Conservation (phyloP, 352 stramenopile genomes). For the Pilasporangium apinafurcum region DNA sequence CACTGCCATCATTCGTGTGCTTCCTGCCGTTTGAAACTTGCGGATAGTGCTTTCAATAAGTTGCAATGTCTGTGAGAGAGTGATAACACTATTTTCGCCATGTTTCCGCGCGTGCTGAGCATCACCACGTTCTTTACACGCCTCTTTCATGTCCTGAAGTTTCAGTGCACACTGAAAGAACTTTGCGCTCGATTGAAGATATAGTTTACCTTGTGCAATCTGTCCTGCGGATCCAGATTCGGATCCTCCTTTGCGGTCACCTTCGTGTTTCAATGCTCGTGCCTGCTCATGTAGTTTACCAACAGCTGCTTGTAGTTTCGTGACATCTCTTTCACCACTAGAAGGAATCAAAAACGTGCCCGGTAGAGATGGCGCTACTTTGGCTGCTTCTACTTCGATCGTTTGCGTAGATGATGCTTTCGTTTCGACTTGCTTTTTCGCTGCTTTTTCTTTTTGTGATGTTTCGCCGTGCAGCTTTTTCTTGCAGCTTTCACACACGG, state of each 20-base stretch:
- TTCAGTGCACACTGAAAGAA: slow-evolving; percentile 83
- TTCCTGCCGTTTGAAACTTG: slow-evolving; percentile 50
- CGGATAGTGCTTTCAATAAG: slow-evolving; percentile 78
- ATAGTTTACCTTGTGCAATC: slow-evolving; percentile 63
- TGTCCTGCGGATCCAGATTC: slow-evolving; percentile 36
- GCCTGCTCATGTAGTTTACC: slow-evolving; percentile 58
- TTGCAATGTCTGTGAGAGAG: slow-evolving; percentile 65
- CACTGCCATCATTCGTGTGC: slow-evolving; percentile 56
- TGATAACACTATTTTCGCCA: slow-evolving; percentile 61
- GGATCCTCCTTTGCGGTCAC: slow-evolving; percentile 44
- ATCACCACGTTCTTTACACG: slow-evolving; percentile 67
- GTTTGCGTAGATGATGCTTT: slow-evolving; percentile 11
- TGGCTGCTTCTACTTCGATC: slow-evolving; percentile 5
- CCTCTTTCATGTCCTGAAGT: slow-evolving; percentile 73
- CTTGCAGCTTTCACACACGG: slow-evolving; percentile 44
- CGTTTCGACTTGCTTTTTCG: slow-evolving; percentile 15
- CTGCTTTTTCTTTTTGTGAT: slow-evolving; percentile 22
- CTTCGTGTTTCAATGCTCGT: slow-evolving; percentile 75
- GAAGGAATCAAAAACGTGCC: slow-evolving; percentile 47
- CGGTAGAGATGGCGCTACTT: neutral
- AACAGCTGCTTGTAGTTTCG: slow-evolving; percentile 42
- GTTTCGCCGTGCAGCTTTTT: slow-evolving; percentile 43
- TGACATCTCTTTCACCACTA: slow-evolving; percentile 29
- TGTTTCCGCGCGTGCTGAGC: slow-evolving; percentile 48
- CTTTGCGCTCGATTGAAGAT: slow-evolving; percentile 70